Conservation (phyloP, 73 alveolate genomes). For the Tetrahymena elliotti region DNA sequence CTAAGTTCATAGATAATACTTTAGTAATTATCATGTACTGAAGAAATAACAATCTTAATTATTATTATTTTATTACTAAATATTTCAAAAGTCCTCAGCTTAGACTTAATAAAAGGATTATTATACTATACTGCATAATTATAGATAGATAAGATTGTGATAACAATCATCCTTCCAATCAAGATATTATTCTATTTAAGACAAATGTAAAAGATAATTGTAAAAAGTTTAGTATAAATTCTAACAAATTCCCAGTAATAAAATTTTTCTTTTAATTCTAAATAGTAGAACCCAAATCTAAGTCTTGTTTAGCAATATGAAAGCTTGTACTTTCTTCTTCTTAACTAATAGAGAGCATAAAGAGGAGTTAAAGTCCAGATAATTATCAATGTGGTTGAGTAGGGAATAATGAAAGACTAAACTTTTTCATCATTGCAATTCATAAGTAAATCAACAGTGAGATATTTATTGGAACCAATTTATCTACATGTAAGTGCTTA, state of each 20-base stretch:
- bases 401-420: not conserved
- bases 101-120: not conserved
- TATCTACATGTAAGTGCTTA: not conserved
- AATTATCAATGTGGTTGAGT: not conserved
- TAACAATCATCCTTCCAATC: not conserved
- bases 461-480: not conserved
- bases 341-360: not conserved
- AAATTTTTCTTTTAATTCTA: not conserved
- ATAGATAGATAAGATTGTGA: not conserved
- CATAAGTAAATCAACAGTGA: not conserved
- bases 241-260: not conserved
- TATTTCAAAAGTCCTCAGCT: not conserved
- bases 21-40: not conserved
- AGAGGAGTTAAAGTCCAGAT: not conserved
- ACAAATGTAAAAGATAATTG: not conserved
- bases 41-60: not conserved
- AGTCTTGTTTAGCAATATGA: not conserved
- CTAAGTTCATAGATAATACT: not conserved
- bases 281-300: not conserved
- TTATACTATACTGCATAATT: not conserved
- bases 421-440: not conserved
- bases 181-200: not conserved
- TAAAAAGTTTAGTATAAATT: not conserved
- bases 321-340: not conserved
- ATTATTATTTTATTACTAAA: no score